Evolutionary conservation across 371 early-diverging fungal species (phyloP).

Genomic region (Mortierella sp.): DNA sequence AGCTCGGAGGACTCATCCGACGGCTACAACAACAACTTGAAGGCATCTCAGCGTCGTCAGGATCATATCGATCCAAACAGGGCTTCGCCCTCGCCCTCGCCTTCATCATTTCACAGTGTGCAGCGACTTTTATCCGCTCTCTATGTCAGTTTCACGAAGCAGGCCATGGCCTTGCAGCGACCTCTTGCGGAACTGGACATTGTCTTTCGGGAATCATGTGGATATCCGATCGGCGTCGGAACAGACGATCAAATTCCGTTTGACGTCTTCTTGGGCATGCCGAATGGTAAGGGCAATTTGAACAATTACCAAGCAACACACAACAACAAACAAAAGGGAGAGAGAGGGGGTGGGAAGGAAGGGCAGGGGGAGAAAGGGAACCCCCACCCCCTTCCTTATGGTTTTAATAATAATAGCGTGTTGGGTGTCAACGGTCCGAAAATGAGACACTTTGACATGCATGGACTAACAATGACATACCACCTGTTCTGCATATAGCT

Average conservation of each 20-base stretch:
- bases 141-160: conserved; percentile 48
- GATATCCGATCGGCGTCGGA: conserved; percentile 42
- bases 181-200: conserved; percentile 47
- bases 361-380: too few relatives aligned
- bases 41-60: too few relatives aligned
- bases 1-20: background rate
- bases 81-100: background rate
- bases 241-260: conserved; percentile 28
- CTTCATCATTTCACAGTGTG: conserved; percentile 35
- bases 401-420: too few relatives aligned
- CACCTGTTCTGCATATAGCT: too few relatives aligned
- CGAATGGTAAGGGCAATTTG: conserved; percentile 15
- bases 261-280: conserved; percentile 30
- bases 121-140: conserved; percentile 41
- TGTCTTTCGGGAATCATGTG: conserved; percentile 40
- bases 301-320: too few relatives aligned
- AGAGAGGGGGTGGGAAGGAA: too few relatives aligned
- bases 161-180: conserved; percentile 27
- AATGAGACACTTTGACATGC: too few relatives aligned
- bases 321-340: background rate
- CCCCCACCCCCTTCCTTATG: too few relatives aligned
- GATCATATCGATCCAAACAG: too few relatives aligned
- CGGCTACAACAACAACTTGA: background rate
- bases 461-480: too few relatives aligned
- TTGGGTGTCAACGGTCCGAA: too few relatives aligned